A percentile compares a stretch with the other conserved stretches of the same genome.
These are phyloP conservation scores for Cordyceps tenuipes DNA, from an alignment of 2,329 filamentous ascomycete species.

Conservation along the genomic window DNA sequence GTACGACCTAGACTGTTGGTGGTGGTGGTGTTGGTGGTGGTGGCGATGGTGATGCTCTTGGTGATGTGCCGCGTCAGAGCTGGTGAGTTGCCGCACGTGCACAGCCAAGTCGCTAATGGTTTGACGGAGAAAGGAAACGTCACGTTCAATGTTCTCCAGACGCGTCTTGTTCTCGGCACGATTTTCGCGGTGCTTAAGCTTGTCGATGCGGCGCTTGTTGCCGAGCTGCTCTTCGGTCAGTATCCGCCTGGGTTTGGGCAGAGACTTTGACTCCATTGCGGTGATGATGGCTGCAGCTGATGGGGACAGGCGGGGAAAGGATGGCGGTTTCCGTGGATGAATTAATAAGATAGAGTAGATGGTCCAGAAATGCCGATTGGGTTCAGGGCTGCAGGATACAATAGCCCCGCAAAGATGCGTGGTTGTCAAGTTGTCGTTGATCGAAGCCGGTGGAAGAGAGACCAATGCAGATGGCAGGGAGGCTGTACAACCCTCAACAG, in stretches of 20 bases:
- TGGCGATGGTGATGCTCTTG: too few relatives aligned
- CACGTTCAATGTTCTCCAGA: constrained; percentile 20
- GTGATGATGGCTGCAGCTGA: not conserved
- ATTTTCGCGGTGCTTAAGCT: constrained; percentile 20
- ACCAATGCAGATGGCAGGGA: not conserved
- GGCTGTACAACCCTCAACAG: too few relatives aligned
- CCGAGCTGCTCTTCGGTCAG: constrained; percentile 18
- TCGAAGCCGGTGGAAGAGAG: too few relatives aligned
- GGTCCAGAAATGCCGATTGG: too few relatives aligned
- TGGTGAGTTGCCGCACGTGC: constrained; percentile 13
- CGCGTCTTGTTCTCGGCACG: constrained; percentile 19
- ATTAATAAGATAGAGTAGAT: too few relatives aligned
- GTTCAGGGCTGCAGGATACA: too few relatives aligned
- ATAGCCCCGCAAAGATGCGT: too few relatives aligned
- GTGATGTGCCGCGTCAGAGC: not conserved
- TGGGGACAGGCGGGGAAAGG: not conserved
- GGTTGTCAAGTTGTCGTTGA: too few relatives aligned
- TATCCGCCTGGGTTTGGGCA: constrained; percentile 12
- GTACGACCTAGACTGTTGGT: not conserved
- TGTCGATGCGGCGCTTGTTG: constrained; percentile 20
- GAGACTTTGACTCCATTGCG: not conserved
- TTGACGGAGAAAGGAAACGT: constrained; percentile 18
- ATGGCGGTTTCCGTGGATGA: too few relatives aligned
- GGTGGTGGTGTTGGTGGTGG: not conserved
- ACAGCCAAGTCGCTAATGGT: constrained; percentile 16